Percentiles rank a stretch among this genome's conserved stretches.
These are phyloP conservation scores for Aspergillus tamarii DNA, from an alignment of 2,329 filamentous ascomycete species.

Conservation along the genomic window DNA sequence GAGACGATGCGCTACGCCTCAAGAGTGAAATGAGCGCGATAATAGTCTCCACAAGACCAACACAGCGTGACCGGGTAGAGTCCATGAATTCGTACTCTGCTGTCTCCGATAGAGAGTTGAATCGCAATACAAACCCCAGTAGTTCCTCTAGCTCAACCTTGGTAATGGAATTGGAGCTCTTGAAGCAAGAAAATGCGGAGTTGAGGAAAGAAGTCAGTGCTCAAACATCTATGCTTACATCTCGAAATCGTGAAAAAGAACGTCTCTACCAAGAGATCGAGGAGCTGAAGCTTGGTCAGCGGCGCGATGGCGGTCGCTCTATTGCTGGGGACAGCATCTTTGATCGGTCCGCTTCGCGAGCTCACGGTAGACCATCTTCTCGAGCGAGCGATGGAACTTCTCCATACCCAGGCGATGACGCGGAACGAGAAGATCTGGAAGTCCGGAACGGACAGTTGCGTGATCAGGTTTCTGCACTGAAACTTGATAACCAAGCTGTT, in stretches of 20 bases:
- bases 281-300: slow-evolving; percentile 85
- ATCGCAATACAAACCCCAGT: slow-evolving; percentile 50
- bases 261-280: slow-evolving; percentile 96
- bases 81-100: slow-evolving; percentile 45
- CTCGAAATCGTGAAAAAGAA: slow-evolving; percentile 92
- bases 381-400: slow-evolving; percentile 71
- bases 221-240: slow-evolving; percentile 96
- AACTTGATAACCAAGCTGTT: slow-evolving; percentile 86
- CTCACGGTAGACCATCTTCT: slow-evolving; percentile 74
- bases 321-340: slow-evolving; percentile 83
- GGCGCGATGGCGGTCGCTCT: slow-evolving; percentile 65
- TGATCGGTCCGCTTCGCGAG: slow-evolving; percentile 89
- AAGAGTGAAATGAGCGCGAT: slow-evolving; percentile 46
- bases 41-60: slow-evolving; percentile 33
- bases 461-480: slow-evolving; percentile 83
- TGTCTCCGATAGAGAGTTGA: slow-evolving; percentile 38
- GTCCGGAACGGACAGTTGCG: slow-evolving; percentile 79
- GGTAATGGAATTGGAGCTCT: slow-evolving; percentile 80
- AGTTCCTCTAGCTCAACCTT: slow-evolving; percentile 69
- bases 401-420: slow-evolving; percentile 68
- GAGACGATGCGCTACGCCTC: slow-evolving; percentile 80
- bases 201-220: slow-evolving; percentile 89
- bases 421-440: slow-evolving; percentile 84
- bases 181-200: slow-evolving; percentile 91
- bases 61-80: slow-evolving; percentile 37